Evolutionary conservation across 169 alveolate genomes (phyloP).

Genomic region (Eimeria praecox): DNA sequence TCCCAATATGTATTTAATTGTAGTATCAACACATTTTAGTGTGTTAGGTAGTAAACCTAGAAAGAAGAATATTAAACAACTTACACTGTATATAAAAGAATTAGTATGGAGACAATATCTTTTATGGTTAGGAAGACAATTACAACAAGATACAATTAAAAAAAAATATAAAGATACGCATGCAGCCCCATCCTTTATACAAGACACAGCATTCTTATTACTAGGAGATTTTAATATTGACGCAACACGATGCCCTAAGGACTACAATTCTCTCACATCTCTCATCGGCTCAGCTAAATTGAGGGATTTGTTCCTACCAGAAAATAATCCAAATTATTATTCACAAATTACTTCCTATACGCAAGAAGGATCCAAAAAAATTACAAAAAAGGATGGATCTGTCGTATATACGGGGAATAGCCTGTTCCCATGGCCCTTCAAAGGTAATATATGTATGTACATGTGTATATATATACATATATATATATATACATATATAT

Average conservation of each 20-base stretch:
- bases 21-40: slow-evolving; percentile 72
- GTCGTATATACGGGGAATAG: slow-evolving; percentile 40
- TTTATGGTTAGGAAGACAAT: slow-evolving; percentile 42
- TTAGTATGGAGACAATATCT: slow-evolving; percentile 70
- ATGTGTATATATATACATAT: not conserved
- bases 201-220: slow-evolving; percentile 58
- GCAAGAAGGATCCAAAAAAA: slow-evolving; percentile 22
- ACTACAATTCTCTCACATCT: slow-evolving; percentile 40
- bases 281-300: slow-evolving; percentile 63
- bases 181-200: slow-evolving; percentile 20
- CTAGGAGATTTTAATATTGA: slow-evolving; percentile 81
- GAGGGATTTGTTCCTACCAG: slow-evolving; percentile 67
- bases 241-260: slow-evolving; percentile 46
- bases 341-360: slow-evolving; percentile 48
- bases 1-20: slow-evolving; percentile 15
- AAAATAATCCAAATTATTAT: slow-evolving; percentile 67
- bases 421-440: slow-evolving; percentile 82
- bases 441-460: slow-evolving; percentile 7
- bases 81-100: not conserved
- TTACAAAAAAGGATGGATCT: slow-evolving; percentile 4
- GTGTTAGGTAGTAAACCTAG: slow-evolving; percentile 49
- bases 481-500: not conserved
- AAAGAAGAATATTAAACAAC: not conserved
- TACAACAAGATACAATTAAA: not conserved
- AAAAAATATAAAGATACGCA: not conserved